phyloP scores from a whole-genome alignment of 768 basidiomycete genomes.

The Mrakia frigida region DNA sequence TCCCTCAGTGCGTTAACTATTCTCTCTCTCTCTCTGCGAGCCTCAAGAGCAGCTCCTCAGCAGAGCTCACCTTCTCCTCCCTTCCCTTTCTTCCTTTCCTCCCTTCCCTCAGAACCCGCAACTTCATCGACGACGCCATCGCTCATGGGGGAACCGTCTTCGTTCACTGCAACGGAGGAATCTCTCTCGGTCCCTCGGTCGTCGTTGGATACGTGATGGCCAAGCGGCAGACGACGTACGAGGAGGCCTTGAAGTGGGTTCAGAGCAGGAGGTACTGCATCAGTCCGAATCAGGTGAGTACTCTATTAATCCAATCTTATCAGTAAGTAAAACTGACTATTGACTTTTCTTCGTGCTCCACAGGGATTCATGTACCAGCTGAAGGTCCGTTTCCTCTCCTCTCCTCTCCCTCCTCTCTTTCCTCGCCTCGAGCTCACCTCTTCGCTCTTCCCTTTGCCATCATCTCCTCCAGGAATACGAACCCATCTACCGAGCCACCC shows the following conservation, averaged over 20 bases:
- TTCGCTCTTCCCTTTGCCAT: neutral
- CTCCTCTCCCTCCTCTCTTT: neutral
- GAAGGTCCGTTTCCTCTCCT: slow-evolving; percentile 53
- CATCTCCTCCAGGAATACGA: slow-evolving; percentile 71
- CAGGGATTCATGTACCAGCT: slow-evolving; percentile 77
- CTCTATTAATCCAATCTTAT: neutral
- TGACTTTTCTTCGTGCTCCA: neutral
- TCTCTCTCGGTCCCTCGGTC: slow-evolving; percentile 78
- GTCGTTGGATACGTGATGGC: slow-evolving; percentile 94
- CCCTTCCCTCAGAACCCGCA: slow-evolving; percentile 32
- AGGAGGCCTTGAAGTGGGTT: slow-evolving; percentile 79
- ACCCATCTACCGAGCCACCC: slow-evolving; percentile 72
- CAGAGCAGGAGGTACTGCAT: slow-evolving; percentile 91
- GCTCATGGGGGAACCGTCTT: slow-evolving; percentile 66
- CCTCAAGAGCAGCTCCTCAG: neutral
- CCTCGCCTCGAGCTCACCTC: neutral
- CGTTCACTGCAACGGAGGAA: slow-evolving; percentile 90
- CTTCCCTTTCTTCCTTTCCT: neutral
- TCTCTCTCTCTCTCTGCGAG: neutral
- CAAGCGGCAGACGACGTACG: slow-evolving; percentile 71
- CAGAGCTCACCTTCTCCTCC: neutral
- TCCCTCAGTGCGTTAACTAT: slow-evolving; percentile 60
- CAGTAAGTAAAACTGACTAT: too few species aligned
- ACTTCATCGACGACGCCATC: slow-evolving; percentile 61
- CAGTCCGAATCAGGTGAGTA: slow-evolving; percentile 67